These are phyloP conservation scores for Myxozyma neotropica DNA, from an alignment of 805 yeast genomes.

Conservation along the genomic window DNA sequence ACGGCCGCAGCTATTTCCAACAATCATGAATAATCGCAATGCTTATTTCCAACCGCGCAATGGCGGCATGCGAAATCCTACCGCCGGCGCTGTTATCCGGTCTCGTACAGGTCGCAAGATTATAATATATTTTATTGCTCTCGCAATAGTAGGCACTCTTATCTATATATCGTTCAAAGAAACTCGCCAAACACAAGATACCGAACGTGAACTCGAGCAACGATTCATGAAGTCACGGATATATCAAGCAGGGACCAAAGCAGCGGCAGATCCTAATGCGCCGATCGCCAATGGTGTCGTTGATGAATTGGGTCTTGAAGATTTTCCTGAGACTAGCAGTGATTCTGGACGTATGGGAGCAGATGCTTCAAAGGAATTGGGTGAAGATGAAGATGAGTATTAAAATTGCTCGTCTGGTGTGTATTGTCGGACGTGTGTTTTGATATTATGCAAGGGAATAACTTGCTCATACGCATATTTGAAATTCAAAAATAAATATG, in stretches of 20 bases:
- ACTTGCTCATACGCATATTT: no score
- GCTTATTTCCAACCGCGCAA: conserved; percentile 11
- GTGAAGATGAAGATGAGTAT: not conserved
- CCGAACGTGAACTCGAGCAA: not conserved
- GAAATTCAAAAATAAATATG: no score
- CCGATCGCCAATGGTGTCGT: not conserved
- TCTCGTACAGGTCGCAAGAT: conserved; percentile 14
- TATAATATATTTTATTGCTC: conserved; percentile 14
- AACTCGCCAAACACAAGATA: not conserved
- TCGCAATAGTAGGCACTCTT: conserved; percentile 2
- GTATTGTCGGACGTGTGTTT: no score
- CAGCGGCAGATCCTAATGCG: not conserved
- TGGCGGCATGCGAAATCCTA: not conserved
- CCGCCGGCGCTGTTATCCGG: conserved; percentile 9
- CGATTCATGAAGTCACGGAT: conserved; percentile 2
- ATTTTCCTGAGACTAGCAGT: not conserved
- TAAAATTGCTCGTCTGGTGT: no score
- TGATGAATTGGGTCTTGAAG: conserved; percentile 1
- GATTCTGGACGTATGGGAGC: no score
- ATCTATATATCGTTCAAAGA: conserved; percentile 3
- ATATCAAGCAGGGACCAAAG: not conserved
- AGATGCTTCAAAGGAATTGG: not conserved
- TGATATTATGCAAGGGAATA: no score
- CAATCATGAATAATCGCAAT: not conserved
- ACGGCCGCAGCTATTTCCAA: no score